Evolutionary conservation across 75 land plant genomes (phyloP).

Genomic region (Picea glauca): DNA sequence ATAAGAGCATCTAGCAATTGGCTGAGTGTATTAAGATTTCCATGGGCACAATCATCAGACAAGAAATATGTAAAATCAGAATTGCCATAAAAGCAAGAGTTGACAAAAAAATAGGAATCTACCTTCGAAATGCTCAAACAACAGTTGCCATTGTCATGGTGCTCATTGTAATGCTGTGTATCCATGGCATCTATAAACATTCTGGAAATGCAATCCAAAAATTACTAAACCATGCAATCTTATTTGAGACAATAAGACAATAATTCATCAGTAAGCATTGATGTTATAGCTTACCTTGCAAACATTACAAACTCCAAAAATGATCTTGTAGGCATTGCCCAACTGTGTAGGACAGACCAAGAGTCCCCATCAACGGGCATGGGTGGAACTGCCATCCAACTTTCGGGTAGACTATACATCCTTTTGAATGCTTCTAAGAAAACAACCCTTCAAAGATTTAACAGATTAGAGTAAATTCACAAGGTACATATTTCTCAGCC

Average conservation of each 20-base stretch:
- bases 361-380: conserved; percentile 80
- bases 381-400: conserved; percentile 56
- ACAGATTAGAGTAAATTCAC: too few species aligned
- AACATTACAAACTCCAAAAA: conserved; percentile 83
- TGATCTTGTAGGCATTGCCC: conserved; percentile 90
- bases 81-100: not conserved
- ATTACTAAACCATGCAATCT: conserved; percentile 4
- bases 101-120: not conserved
- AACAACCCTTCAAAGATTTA: conserved; percentile 37
- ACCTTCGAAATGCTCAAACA: conserved; percentile 65
- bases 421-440: conserved; percentile 64
- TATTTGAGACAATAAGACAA: not conserved
- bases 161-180: conserved; percentile 60
- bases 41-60: not conserved
- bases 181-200: conserved; percentile 96
- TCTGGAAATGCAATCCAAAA: conserved; percentile 33
- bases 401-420: conserved; percentile 65
- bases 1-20: not conserved
- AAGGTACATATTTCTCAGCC: not conserved
- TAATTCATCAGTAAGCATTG: not conserved
- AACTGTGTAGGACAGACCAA: conserved; percentile 94
- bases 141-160: conserved; percentile 61
- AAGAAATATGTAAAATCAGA: not conserved
- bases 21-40: not conserved
- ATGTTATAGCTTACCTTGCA: conserved; percentile 47